Evolutionary conservation across 2,329 filamentous ascomycete species (phyloP).

Genomic region (Raffaelea ambrosiae): DNA sequence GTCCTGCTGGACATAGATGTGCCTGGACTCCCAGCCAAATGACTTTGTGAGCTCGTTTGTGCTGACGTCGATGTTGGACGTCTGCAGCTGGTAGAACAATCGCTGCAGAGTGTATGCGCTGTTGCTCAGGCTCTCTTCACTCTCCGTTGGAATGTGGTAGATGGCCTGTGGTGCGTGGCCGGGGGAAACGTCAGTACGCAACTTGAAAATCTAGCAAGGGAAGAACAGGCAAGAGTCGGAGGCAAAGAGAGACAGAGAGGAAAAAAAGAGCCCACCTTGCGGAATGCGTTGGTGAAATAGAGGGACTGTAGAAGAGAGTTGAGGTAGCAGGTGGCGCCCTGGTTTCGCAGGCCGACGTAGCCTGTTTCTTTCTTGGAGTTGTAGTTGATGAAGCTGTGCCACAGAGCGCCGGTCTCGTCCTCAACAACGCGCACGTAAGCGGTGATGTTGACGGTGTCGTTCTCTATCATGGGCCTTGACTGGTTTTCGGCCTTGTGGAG

Average conservation of each 20-base stretch:
- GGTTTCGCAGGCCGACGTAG: conserved; percentile 93
- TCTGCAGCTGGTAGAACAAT: conserved; percentile 91
- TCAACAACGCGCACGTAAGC: conserved; percentile 76
- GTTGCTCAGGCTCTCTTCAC: conserved; percentile 72
- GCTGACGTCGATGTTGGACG: conserved; percentile 70
- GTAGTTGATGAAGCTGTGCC: conserved; percentile 90
- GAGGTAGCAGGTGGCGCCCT: conserved; percentile 85
- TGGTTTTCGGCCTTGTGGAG: conserved; percentile 65
- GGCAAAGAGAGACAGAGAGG: conserved; percentile 4
- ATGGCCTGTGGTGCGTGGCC: conserved; percentile 55
- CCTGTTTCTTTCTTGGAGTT: conserved; percentile 99
- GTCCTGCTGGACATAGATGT: conserved; percentile 98
- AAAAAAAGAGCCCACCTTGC: conserved; percentile 54
- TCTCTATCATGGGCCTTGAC: conserved; percentile 64
- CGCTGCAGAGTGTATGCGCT: conserved; percentile 91
- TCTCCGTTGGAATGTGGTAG: conserved; percentile 90
- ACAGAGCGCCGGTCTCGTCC: conserved; percentile 80
- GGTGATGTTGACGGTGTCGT: conserved; percentile 70
- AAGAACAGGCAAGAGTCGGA: not conserved
- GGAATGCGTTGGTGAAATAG: conserved; percentile 86
- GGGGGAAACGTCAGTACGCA: too few relatives aligned
- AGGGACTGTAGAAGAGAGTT: conserved; percentile 79
- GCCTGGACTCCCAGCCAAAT: conserved; percentile 95
- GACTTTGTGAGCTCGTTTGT: conserved; percentile 93
- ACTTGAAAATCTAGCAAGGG: not conserved